Percentiles rank a stretch among this genome's conserved stretches.
phyloP scores from a whole-genome alignment of 2,329 filamentous ascomycete genomes.

The Penicillium sp. region DNA sequence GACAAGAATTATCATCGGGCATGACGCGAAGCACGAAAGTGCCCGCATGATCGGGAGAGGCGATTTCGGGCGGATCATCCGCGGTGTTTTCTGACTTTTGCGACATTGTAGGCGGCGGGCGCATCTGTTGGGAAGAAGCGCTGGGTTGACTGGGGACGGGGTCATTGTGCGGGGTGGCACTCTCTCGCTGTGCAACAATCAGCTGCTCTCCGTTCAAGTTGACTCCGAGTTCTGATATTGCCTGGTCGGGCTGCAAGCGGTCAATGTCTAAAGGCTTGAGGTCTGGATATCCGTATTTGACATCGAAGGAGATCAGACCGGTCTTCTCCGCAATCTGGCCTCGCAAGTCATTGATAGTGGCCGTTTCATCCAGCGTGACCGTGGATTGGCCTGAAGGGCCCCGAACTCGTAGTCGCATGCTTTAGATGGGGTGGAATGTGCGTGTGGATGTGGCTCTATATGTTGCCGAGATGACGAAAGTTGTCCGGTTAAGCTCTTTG shows the following conservation, averaged over 20 bases:
- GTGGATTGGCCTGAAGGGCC: constrained; percentile 74
- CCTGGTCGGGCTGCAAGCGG: constrained; percentile 53
- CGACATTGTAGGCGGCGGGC: constrained; percentile 39
- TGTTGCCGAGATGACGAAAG: too few species aligned
- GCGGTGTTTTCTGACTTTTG: constrained; percentile 49
- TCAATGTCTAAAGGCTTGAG: constrained; percentile 66
- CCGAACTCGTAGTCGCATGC: constrained; percentile 76
- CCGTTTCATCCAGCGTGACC: constrained; percentile 69
- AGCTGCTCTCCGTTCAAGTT: constrained; percentile 71
- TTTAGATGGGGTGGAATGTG: background rate
- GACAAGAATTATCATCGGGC: constrained; percentile 94
- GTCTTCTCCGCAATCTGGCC: constrained; percentile 61
- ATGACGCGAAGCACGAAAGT: constrained; percentile 81
- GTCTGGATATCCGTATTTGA: constrained; percentile 86
- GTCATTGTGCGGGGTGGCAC: constrained; percentile 12
- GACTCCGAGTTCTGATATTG: constrained; percentile 61
- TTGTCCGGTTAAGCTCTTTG: too few species aligned
- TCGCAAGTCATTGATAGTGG: constrained; percentile 52
- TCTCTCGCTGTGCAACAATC: constrained; percentile 60
- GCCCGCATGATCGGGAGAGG: constrained; percentile 60
- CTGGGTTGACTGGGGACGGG: constrained; percentile 13
- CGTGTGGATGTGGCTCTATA: background rate
- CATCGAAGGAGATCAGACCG: constrained; percentile 67
- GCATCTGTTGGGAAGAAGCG: constrained; percentile 15
- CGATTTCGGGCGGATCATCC: constrained; percentile 65